A percentile compares a stretch with the other conserved stretches of the same genome.
phyloP scores from a whole-genome alignment of 2,329 filamentous ascomycete species.

The Xylariaceae sp. region DNA sequence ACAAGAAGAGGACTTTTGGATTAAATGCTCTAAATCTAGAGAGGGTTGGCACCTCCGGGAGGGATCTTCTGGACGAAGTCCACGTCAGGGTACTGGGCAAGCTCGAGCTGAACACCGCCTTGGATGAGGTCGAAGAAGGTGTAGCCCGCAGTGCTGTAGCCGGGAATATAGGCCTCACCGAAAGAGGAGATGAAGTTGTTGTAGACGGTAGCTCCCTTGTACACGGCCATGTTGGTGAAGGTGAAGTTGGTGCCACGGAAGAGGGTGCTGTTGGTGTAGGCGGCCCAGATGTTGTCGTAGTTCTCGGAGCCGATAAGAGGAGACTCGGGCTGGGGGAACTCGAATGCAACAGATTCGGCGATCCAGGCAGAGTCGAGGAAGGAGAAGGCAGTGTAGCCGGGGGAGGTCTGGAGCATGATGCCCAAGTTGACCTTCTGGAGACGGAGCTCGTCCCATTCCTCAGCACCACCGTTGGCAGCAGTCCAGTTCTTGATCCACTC shows the following conservation, averaged over 20 bases:
- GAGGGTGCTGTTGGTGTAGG: conserved; percentile 13
- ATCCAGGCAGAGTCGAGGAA: conserved; percentile 15
- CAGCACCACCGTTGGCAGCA: conserved; percentile 5
- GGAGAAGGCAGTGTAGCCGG: conserved; percentile 9
- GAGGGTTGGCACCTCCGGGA: conserved; percentile 11
- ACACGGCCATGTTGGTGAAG: conserved; percentile 16
- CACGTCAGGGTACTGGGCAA: conserved; percentile 10
- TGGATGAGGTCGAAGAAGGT: conserved; percentile 12
- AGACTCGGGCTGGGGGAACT: conserved; percentile 12
- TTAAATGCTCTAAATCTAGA: neutral
- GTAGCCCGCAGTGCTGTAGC: conserved; percentile 2
- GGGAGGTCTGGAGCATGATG: conserved; percentile 15
- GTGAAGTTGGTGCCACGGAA: conserved; percentile 17
- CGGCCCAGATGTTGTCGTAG: conserved; percentile 14
- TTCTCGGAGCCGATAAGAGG: conserved; percentile 8
- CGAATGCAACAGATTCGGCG: conserved; percentile 12
- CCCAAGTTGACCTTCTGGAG: conserved; percentile 17
- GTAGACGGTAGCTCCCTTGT: conserved; percentile 12
- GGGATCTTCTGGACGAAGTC: conserved; percentile 14
- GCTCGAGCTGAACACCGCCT: conserved; percentile 5
- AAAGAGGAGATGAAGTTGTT: conserved; percentile 13
- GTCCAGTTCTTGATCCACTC: conserved; percentile 18
- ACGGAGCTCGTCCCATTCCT: conserved; percentile 14
- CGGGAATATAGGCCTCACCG: conserved; percentile 9
- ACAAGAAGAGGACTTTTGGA: conserved; percentile 1